Base-by-base conservation (phyloP, 164 flowering plant species). In the Macadamia tetraphylla region DNA sequence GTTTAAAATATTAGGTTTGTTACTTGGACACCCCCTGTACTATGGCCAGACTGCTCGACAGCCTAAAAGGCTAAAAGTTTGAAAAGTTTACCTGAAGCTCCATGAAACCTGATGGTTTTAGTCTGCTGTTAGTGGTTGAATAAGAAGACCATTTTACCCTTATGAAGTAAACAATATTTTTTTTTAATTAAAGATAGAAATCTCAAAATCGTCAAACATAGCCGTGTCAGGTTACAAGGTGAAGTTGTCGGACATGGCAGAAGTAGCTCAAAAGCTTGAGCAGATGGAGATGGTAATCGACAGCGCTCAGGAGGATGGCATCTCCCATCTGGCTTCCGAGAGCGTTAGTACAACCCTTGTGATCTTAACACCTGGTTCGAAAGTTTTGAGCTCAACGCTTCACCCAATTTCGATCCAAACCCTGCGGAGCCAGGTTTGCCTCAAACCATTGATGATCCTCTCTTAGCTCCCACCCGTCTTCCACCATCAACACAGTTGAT, bases 201-300 rank as follows among this genome's bases (percentile, higher is more conserved):
- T 23, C 23, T 23, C 23, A 23, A 23, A 23, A 23, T 23, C 23
- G 23, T 23, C 23, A 23, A 0, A 23, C 23, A 23, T 23, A 23
- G 97, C 87, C 5, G 92, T 81, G 10, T 66, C 91, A 59, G 98
- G 98, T 0, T 93, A 93, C 87, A 86, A 87, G 69, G 92, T 93
- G 17, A 77, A 78, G 67, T 69, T 87, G 0, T 84, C 98, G 2
- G 96, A 89, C 62, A 91, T 93, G 98, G 90, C 87, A 1, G 90
- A 87, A 4, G 91, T 93, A 0, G 98, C 95, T 7, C 86, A 78
- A 65, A 89, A 87, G 75, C 81, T 93, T 6, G 89, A 93, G 74
- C 92, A 86, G 81, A 75, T 93, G 8, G 98, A 93, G 71, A 80
- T 80, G 84, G 92, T 74, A 3, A 81, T 93, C 81, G 86, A 80